Percentiles rank a stretch among this genome's conserved stretches.
phyloP scores from a whole-genome alignment of 371 early-diverging fungal species.

The Mucor ambiguus region DNA sequence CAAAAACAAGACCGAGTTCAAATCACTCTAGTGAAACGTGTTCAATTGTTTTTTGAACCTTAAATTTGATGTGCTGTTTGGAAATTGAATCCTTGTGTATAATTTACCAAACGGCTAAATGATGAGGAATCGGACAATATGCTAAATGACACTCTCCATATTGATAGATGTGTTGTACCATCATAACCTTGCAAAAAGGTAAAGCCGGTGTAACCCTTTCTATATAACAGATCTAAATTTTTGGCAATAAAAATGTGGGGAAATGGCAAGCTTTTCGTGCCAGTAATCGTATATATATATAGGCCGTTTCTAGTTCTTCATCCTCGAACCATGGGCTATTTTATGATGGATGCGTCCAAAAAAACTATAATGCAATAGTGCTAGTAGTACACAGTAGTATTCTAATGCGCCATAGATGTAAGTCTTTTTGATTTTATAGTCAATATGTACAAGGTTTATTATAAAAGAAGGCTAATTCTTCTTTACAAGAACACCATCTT shows the following conservation, averaged over 20 bases:
- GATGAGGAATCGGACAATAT: slow-evolving; percentile 13
- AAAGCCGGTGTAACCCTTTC: slow-evolving; percentile 12
- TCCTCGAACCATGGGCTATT: background rate
- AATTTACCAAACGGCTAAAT: slow-evolving; percentile 6
- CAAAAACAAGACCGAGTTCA: background rate
- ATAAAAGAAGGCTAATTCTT: background rate
- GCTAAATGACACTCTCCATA: background rate
- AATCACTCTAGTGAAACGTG: background rate
- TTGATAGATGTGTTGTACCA: slow-evolving; percentile 7
- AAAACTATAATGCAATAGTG: no score
- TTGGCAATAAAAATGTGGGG: slow-evolving; percentile 11
- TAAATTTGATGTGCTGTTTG: background rate
- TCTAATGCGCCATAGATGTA: background rate
- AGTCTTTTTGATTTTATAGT: background rate
- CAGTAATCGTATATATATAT: background rate
- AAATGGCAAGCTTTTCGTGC: background rate
- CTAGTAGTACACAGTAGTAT: background rate
- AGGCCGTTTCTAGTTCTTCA: background rate
- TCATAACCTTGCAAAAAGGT: slow-evolving; percentile 6
- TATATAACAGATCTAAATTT: background rate
- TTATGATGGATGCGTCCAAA: no score
- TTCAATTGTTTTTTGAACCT: background rate
- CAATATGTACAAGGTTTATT: background rate
- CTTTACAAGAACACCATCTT: background rate
- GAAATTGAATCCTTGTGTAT: background rate